These are phyloP conservation scores for Trichoderma asperellum DNA, from an alignment of 2,329 filamentous ascomycete genomes.

Conservation along the genomic window DNA sequence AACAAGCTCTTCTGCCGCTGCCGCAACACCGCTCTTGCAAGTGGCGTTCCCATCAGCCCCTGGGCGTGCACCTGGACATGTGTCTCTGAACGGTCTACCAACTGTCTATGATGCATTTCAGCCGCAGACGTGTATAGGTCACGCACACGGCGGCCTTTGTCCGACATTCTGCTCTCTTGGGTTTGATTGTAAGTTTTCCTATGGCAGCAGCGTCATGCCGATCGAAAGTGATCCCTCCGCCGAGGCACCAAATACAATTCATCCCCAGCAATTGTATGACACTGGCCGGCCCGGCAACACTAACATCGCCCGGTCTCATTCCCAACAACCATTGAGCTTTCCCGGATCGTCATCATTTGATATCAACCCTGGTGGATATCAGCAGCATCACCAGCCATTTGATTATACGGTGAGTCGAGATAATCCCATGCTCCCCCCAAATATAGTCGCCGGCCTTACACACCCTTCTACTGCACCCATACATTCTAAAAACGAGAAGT, in stretches of 20 bases:
- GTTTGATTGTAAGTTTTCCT: slow-evolving; percentile 6
- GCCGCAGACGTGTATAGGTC: slow-evolving; percentile 3
- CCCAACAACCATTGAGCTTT: background rate
- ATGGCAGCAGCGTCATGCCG: slow-evolving; percentile 23
- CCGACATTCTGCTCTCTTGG: background rate
- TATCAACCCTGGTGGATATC: background rate
- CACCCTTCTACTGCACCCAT: background rate
- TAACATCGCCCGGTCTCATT: slow-evolving; percentile 5
- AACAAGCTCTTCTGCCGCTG: background rate
- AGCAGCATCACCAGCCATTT: background rate
- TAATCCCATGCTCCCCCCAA: background rate
- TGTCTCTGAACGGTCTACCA: slow-evolving; percentile 13
- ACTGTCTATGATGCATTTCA: slow-evolving; percentile 20
- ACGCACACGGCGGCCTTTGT: slow-evolving; percentile 3
- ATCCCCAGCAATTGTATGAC: slow-evolving; percentile 1
- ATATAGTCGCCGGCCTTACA: slow-evolving; percentile 1
- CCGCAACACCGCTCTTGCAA: background rate
- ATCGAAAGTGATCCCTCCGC: slow-evolving; percentile 16
- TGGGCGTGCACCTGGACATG: background rate
- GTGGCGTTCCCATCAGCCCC: slow-evolving; percentile 3
- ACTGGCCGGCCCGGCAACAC: background rate
- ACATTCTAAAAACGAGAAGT: background rate
- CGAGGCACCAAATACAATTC: background rate
- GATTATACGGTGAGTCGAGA: background rate
- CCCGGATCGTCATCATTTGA: background rate